Base-by-base conservation (phyloP, 352 stramenopile genomes). In the Phytopythium ostracodes region DNA sequence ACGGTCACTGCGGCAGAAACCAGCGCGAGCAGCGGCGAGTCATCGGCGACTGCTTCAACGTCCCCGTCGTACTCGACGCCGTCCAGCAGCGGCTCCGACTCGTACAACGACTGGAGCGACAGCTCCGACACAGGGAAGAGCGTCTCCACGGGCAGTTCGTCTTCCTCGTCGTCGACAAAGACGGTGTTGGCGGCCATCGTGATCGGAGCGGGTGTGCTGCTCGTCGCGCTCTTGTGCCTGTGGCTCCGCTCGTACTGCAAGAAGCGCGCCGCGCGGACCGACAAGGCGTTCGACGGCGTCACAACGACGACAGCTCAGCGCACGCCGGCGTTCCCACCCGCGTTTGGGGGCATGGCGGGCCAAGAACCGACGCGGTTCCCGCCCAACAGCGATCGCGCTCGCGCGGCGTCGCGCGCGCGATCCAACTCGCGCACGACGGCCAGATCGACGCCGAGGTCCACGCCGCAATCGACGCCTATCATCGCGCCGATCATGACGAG, bases 91-190 rank as follows among this genome's bases (percentile, higher is more conserved):
- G 54, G n/a, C 11, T 60, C 54, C 12, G 35, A 60, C 54, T 60
- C 54, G 54, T 50, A 33, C 54, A 50, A 50, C 54, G 35, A 60
- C 54, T 50, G 54, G 54, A 50, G 54, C 35, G 54, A 60, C 35
- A 50, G 35, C 35, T 60, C 54, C 8, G 35, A 31, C 6, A 22
- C 3, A 8, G 25, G 24, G 12, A 17, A 35, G 20, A 60, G 54
- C 36, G 54, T 50, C n/a, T 49, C 35, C 9, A 47, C 36, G 14
- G 24, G 40, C 12, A 51, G 36, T 24, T 31, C 35, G 7, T 27
- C 33, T n/a, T 44, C 51, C 0, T 40, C 27, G 4, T 54, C 56
- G 1, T 42, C 56, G 2, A 36, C 25, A 10, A 51, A 42, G 22
- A 54, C 56, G 8, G 42, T 61, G 22, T 14, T 61, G 17, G 43